These are phyloP conservation scores for Lactarius trivialis DNA, from an alignment of 768 basidiomycete genomes.

Conservation along the genomic window DNA sequence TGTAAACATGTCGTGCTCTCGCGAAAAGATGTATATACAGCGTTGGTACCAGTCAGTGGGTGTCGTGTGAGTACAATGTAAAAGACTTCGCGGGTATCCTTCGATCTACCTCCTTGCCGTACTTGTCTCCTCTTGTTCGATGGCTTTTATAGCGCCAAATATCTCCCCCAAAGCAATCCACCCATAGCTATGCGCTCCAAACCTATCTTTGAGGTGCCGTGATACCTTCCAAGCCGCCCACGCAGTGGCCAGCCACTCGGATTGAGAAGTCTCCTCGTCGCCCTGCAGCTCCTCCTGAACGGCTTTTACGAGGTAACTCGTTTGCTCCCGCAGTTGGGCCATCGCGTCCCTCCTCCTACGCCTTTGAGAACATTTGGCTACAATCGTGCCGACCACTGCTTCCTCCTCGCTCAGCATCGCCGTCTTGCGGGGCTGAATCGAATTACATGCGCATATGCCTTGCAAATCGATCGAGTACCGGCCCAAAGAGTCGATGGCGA, in stretches of 20 bases:
- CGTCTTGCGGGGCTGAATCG: conserved; percentile 34
- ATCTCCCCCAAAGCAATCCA: conserved; percentile 53
- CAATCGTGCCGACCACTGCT: conserved; percentile 58
- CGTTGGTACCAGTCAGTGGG: not conserved
- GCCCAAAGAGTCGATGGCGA: conserved; percentile 25
- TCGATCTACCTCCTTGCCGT: conserved; percentile 9
- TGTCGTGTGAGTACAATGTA: not conserved
- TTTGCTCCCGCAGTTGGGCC: conserved; percentile 49
- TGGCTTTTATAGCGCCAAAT: conserved; percentile 44
- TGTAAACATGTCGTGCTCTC: not conserved
- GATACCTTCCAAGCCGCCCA: conserved; percentile 55
- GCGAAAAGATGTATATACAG: not conserved
- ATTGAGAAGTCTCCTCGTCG: conserved; percentile 36
- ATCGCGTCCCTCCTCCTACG: conserved; percentile 48
- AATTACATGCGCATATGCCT: conserved; percentile 41
- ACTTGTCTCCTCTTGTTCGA: conserved; percentile 35
- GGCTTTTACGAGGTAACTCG: conserved; percentile 43
- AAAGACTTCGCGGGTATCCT: not conserved
- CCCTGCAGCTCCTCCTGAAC: conserved; percentile 47
- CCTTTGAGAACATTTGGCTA: conserved; percentile 54
- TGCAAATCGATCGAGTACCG: conserved; percentile 43
- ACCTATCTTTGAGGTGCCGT: conserved; percentile 31
- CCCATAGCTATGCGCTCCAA: conserved; percentile 56
- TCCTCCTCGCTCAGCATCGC: conserved; percentile 55
- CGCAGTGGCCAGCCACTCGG: conserved; percentile 40